Conservation (phyloP, 305 asterid species). For the Fraxinus angustifolia region DNA sequence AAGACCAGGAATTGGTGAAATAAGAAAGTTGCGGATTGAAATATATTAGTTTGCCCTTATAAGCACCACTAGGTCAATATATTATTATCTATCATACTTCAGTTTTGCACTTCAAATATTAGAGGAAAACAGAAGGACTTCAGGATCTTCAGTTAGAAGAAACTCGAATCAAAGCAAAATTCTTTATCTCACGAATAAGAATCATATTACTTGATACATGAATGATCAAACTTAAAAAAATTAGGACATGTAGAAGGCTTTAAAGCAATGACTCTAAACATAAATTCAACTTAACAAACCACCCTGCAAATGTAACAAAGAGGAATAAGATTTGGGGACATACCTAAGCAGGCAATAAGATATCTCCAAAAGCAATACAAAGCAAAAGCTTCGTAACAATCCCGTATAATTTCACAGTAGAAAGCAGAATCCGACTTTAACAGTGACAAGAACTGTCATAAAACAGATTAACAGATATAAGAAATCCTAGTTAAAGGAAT, state of each 20-base stretch:
- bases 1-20: background rate
- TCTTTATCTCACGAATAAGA: background rate
- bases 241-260: background rate
- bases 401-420: conserved; percentile 78
- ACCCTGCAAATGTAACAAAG: background rate
- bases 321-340: conserved; percentile 9
- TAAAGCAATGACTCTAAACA: background rate
- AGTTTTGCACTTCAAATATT: background rate
- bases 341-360: conserved; percentile 97
- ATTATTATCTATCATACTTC: background rate
- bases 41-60: background rate
- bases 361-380: conserved; percentile 97
- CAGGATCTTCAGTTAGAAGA: background rate
- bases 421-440: conserved; percentile 71
- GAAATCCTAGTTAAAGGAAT: conserved; percentile 19
- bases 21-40: background rate
- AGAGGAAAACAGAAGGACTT: background rate
- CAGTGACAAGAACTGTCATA: conserved; percentile 72
- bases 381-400: conserved; percentile 98
- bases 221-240: background rate
- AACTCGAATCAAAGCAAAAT: background rate
- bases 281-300: background rate
- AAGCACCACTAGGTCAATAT: background rate
- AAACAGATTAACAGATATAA: conserved; percentile 19
- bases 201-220: background rate